phyloP scores from a whole-genome alignment of 352 stramenopile genomes.

The Pythium volutum region DNA sequence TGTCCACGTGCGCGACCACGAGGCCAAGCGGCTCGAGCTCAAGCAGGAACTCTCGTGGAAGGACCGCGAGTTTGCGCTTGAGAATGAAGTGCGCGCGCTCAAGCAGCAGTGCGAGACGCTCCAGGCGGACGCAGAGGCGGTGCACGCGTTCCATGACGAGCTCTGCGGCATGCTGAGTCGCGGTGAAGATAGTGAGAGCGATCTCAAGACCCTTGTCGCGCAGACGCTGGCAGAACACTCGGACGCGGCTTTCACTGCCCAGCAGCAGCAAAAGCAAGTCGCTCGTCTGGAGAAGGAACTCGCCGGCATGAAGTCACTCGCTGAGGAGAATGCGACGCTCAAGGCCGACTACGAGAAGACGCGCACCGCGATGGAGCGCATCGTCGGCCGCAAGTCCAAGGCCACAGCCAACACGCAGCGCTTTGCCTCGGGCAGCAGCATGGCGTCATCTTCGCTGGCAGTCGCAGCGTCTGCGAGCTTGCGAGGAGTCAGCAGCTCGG shows the following conservation, averaged over 20 bases:
- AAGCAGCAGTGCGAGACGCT: constrained; percentile 20
- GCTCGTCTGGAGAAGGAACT: constrained; percentile 38
- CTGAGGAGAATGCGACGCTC: constrained; percentile 50
- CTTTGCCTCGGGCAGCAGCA: neutral
- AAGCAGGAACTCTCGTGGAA: constrained; percentile 32
- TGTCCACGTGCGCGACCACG: constrained; percentile 21
- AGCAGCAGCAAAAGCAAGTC: constrained; percentile 17
- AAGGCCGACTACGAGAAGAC: constrained; percentile 59
- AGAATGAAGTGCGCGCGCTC: constrained; percentile 23
- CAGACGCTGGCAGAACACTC: constrained; percentile 15
- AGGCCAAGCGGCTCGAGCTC: constrained; percentile 23
- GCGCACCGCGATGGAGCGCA: constrained; percentile 65
- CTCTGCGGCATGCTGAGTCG: constrained; percentile 31
- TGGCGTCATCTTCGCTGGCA: neutral
- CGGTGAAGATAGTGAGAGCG: neutral
- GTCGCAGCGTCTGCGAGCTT: too few relatives aligned
- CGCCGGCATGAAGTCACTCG: constrained; percentile 33
- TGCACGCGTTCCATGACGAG: constrained; percentile 38
- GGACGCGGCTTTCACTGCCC: neutral
- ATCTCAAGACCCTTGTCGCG: constrained; percentile 39
- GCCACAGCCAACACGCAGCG: constrained; percentile 12
- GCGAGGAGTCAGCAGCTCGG: constrained; percentile 1
- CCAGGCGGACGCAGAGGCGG: constrained; percentile 18
- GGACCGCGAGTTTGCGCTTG: constrained; percentile 26
- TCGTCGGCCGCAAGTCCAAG: constrained; percentile 33